phyloP scores from a whole-genome alignment of 2,329 filamentous ascomycete species.

The Alternaria postmessia region DNA sequence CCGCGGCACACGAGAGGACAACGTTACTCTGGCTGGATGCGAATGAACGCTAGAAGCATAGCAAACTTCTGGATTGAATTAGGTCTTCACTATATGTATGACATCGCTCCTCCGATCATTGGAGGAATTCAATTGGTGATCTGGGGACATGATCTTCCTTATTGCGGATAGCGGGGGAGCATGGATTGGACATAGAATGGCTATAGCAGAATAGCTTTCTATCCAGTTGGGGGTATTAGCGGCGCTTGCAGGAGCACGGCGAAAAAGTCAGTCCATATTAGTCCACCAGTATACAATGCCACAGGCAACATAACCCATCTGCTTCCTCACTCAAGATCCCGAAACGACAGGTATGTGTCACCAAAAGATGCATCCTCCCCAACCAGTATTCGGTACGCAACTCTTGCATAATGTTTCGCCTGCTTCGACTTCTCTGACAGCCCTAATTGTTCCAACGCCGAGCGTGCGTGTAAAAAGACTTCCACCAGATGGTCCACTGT shows the following conservation, averaged over 20 bases:
- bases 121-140: slow-evolving; percentile 4
- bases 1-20: slow-evolving; percentile 10
- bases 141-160: too few relatives aligned
- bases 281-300: neutral
- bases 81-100: neutral
- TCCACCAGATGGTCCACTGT: slow-evolving; percentile 33
- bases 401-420: slow-evolving; percentile 42
- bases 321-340: fast-evolving
- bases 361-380: slow-evolving; percentile 39
- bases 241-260: too few relatives aligned
- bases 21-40: slow-evolving; percentile 17
- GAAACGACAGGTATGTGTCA: neutral
- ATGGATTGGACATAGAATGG: too few relatives aligned
- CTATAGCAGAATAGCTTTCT: too few relatives aligned
- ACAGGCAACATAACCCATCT: neutral
- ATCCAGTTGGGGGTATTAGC: too few relatives aligned
- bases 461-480: slow-evolving; percentile 38
- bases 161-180: too few relatives aligned
- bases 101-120: slow-evolving; percentile 9
- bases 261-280: too few relatives aligned
- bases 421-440: slow-evolving; percentile 19
- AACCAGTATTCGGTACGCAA: slow-evolving; percentile 44
- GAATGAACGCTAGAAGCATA: slow-evolving; percentile 6
- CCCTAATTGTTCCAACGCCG: slow-evolving; percentile 33
- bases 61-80: slow-evolving; percentile 12